Evolutionary conservation across 345 rosid species (phyloP).

Genomic region (Ceriops decandra): DNA sequence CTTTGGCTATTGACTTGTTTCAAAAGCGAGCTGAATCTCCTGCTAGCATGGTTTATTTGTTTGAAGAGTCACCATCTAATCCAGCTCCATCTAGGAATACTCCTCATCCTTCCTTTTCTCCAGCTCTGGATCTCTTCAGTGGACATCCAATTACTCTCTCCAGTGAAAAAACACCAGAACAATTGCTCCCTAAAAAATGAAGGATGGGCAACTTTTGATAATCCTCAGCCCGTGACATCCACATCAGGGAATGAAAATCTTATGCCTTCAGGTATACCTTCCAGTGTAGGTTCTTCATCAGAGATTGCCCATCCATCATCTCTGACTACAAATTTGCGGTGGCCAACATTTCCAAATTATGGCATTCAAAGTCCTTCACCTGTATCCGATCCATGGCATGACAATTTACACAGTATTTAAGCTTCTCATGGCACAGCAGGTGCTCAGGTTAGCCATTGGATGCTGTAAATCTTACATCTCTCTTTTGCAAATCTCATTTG

Average conservation of each 20-base stretch:
- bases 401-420: slow-evolving; percentile 31
- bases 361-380: slow-evolving; percentile 34
- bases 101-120: slow-evolving; percentile 38
- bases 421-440: slow-evolving; percentile 25
- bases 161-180: slow-evolving; percentile 28
- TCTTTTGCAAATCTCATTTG: neutral
- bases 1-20: slow-evolving; percentile 61
- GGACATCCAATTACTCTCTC: slow-evolving; percentile 32
- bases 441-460: slow-evolving; percentile 42
- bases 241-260: slow-evolving; percentile 26
- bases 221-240: slow-evolving; percentile 37
- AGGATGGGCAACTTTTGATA: slow-evolving; percentile 96
- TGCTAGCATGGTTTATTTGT: slow-evolving; percentile 38
- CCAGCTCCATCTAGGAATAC: slow-evolving; percentile 30
- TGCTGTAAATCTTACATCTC: neutral
- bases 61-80: slow-evolving; percentile 30
- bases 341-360: slow-evolving; percentile 50
- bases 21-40: slow-evolving; percentile 42
- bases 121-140: slow-evolving; percentile 43
- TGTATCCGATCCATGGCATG: slow-evolving; percentile 47
- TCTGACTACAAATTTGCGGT: slow-evolving; percentile 37
- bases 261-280: slow-evolving; percentile 24
- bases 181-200: slow-evolving; percentile 45
- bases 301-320: slow-evolving; percentile 41
- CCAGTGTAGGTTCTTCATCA: slow-evolving; percentile 27